Conservation (phyloP, 2,329 filamentous ascomycete genomes). For the Chaetomiaceae sp. region DNA sequence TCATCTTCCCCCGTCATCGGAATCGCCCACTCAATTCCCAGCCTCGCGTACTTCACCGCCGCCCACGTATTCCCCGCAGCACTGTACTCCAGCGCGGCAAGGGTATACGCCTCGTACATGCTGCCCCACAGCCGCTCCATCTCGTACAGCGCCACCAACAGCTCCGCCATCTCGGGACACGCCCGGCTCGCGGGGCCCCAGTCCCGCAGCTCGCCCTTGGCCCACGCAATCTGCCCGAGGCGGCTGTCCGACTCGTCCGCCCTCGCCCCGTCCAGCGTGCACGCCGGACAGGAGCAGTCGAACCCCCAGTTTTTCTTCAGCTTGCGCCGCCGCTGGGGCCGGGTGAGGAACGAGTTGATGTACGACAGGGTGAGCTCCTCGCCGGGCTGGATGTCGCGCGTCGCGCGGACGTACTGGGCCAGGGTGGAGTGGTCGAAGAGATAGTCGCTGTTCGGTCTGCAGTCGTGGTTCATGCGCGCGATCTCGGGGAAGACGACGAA, state of each 20-base stretch:
- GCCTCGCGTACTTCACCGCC: slow-evolving; percentile 36
- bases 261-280: slow-evolving; percentile 30
- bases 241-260: slow-evolving; percentile 36
- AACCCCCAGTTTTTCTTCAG: slow-evolving; percentile 39
- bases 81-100: slow-evolving; percentile 39
- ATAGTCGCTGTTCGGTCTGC: slow-evolving; percentile 43
- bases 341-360: slow-evolving; percentile 35
- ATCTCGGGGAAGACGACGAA: slow-evolving; percentile 40
- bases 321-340: slow-evolving; percentile 29
- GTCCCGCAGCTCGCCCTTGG: slow-evolving; percentile 32
- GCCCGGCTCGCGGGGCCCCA: slow-evolving; percentile 30
- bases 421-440: slow-evolving; percentile 38
- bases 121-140: slow-evolving; percentile 37
- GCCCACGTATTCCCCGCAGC: slow-evolving; percentile 37
- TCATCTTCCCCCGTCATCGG: slow-evolving; percentile 30
- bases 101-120: slow-evolving; percentile 35
- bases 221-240: slow-evolving; percentile 33
- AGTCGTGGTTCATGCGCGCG: slow-evolving; percentile 44
- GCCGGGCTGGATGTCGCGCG: slow-evolving; percentile 38
- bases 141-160: slow-evolving; percentile 37
- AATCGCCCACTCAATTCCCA: slow-evolving; percentile 37
- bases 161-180: slow-evolving; percentile 37
- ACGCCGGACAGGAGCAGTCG: slow-evolving; percentile 38
- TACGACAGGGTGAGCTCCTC: slow-evolving; percentile 44
- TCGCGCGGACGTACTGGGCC: slow-evolving; percentile 38